Conservation (phyloP, 2,329 filamentous ascomycete species). For the Arthrinium phaeospermum region DNA sequence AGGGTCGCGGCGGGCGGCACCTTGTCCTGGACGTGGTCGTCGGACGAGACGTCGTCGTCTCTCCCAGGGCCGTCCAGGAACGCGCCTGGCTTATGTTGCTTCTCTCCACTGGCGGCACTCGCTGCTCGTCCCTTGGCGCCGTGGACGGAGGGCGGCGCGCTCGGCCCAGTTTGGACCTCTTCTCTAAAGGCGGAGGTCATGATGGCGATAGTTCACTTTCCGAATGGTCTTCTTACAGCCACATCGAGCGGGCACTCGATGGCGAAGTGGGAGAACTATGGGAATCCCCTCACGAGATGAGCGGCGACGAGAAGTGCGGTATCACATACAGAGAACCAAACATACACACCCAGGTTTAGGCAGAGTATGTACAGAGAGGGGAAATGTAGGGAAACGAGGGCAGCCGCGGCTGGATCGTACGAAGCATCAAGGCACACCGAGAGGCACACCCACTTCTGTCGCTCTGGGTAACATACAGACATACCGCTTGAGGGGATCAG, state of each 20-base stretch:
- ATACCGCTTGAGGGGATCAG: background rate
- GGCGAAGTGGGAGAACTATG: background rate
- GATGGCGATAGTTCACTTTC: background rate
- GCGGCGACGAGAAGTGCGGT: background rate
- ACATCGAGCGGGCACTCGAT: background rate
- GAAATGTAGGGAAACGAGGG: background rate
- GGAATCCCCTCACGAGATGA: background rate
- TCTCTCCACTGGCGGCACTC: background rate
- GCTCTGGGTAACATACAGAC: background rate
- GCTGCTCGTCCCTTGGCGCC: background rate
- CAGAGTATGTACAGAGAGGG: too few species aligned
- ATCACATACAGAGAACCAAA: background rate
- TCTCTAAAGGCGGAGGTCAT: conserved; percentile 3
- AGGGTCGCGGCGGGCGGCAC: conserved; percentile 28
- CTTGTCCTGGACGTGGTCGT: conserved; percentile 39
- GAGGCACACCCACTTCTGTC: background rate
- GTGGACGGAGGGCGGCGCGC: background rate
- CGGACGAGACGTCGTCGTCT: conserved; percentile 30
- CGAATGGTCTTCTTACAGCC: background rate
- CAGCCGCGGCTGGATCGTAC: background rate
- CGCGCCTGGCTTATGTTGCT: background rate
- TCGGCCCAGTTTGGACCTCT: background rate
- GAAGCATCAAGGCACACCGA: background rate
- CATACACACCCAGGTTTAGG: background rate
- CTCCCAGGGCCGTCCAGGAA: background rate